Percentiles rank a stretch among this genome's conserved stretches.
Evolutionary conservation across 371 early-diverging fungal species (phyloP).

Genomic region (Enterospora canceri): DNA sequence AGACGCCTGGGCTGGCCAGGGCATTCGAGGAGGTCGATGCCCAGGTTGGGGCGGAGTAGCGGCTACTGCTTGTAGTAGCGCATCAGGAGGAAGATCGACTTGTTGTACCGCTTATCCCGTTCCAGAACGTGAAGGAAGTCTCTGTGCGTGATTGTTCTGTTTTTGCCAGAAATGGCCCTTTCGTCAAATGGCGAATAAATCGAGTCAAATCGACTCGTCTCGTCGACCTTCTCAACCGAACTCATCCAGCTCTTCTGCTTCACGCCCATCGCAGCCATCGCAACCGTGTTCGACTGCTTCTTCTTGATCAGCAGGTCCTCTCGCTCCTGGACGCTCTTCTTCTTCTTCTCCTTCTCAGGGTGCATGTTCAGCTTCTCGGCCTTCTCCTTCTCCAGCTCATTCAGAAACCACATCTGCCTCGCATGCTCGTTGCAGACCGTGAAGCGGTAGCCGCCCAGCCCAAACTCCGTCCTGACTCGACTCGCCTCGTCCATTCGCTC

Average conservation of each 20-base stretch:
- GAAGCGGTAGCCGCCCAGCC: constrained; percentile 32
- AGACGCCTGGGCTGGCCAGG: background rate
- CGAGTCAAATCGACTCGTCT: constrained; percentile 46
- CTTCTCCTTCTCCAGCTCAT: constrained; percentile 54
- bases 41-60: background rate
- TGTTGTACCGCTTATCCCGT: constrained; percentile 57
- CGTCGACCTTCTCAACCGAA: constrained; percentile 23
- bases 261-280: constrained; percentile 56
- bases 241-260: constrained; percentile 56
- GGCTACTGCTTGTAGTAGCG: constrained; percentile 45
- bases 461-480: constrained; percentile 47
- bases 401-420: constrained; percentile 57
- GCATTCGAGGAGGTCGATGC: background rate
- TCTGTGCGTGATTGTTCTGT: constrained; percentile 49
- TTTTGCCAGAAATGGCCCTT: constrained; percentile 45
- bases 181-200: constrained; percentile 52
- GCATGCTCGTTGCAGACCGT: constrained; percentile 54
- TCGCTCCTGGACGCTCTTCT: constrained; percentile 55
- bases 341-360: constrained; percentile 52
- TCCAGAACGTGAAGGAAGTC: constrained; percentile 56
- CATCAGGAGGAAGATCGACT: constrained; percentile 55
- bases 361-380: constrained; percentile 50
- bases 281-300: constrained; percentile 54
- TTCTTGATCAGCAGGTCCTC: constrained; percentile 58
- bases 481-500: constrained; percentile 53